Conservation (phyloP, 2,329 filamentous ascomycete species). For the Ophiobolus disseminans region DNA sequence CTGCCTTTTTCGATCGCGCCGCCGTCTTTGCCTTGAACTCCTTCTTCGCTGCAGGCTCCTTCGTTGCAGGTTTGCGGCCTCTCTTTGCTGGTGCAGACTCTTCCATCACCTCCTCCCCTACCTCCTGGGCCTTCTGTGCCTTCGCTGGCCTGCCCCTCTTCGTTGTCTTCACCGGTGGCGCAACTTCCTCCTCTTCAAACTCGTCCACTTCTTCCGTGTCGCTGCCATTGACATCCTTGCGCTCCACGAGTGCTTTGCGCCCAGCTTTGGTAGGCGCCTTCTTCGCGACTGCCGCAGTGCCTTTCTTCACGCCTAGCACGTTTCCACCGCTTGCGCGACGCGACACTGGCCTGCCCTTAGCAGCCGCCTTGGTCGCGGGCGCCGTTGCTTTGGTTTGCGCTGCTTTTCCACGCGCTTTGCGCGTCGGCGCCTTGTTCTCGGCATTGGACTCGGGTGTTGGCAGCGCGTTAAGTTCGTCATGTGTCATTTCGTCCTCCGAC, state of each 20-base stretch:
- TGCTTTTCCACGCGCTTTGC: conserved; percentile 44
- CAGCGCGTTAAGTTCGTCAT: conserved; percentile 44
- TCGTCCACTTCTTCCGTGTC: conserved; percentile 56
- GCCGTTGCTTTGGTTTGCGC: conserved; percentile 33
- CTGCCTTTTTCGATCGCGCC: conserved; percentile 37
- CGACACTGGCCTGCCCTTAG: conserved; percentile 46
- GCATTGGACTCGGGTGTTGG: conserved; percentile 51
- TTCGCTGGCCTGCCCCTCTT: conserved; percentile 54
- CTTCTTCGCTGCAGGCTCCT: conserved; percentile 29
- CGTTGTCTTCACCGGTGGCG: conserved; percentile 29
- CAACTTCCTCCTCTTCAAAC: conserved; percentile 39
- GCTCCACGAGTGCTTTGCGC: conserved; percentile 53
- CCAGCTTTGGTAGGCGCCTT: conserved; percentile 39
- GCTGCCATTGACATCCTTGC: conserved; percentile 49
- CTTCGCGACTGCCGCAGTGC: conserved; percentile 45
- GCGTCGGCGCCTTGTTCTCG: conserved; percentile 47
- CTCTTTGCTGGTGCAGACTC: conserved; percentile 36
- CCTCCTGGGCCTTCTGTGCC: conserved; percentile 59
- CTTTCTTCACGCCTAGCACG: conserved; percentile 48
- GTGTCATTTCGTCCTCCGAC: conserved; percentile 51
- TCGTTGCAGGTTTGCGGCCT: conserved; percentile 36
- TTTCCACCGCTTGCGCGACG: conserved; percentile 48
- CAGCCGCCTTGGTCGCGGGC: conserved; percentile 38
- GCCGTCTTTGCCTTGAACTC: conserved; percentile 29
- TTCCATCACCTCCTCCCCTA: conserved; percentile 23